Base-by-base conservation (phyloP, 371 early-diverging fungal species). In the Rhizopus delemar region DNA sequence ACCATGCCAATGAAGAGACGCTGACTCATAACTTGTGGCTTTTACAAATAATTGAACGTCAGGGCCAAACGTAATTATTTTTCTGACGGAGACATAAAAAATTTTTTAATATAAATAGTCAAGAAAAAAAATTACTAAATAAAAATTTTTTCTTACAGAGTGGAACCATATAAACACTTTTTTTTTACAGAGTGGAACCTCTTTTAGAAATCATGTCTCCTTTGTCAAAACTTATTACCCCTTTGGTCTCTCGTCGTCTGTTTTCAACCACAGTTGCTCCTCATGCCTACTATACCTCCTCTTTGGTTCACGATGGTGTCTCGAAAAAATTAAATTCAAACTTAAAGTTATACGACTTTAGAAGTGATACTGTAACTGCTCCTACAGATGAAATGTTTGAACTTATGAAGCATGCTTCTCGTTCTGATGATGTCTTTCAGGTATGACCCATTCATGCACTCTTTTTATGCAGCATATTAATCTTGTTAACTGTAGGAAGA, bases 351-450 rank as follows among this genome's bases (percentile, higher is more conserved):
- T 77, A 70, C 61, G 86, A 88, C 64, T 81, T 88, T 59, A 67
- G 86, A 62, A 86, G 86, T 46, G 88, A 87, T 60, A 87, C 88
- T 3, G 91, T 92, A 2, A 96, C 96, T 41, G 82, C 75, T 29
- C 95, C 97, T 8, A 93, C 93, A 0, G 73, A 76, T n/a, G 91
- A 79, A 35, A 96, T 96, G 96, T 85, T 87, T 62, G 74, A 82
- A 3, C 80, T 84, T 22, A 93, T 95, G 93, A 73, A 81, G 58
- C 46, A 59, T 5, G 88, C 93, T 1, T 80, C 83, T 1, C 83
- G 89, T 29, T 91, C 91, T 35, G 97, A 95, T 66, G 93, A 93
- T 77, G 95, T 95, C 4, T 92, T 84, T 56, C 86, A 82, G 58
- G 93, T 87, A 74, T 63, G 67, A 22, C 16, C 2, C 35, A 9